These are phyloP conservation scores for Mucor ambiguus DNA, from an alignment of 371 early-diverging fungal species.

Conservation along the genomic window DNA sequence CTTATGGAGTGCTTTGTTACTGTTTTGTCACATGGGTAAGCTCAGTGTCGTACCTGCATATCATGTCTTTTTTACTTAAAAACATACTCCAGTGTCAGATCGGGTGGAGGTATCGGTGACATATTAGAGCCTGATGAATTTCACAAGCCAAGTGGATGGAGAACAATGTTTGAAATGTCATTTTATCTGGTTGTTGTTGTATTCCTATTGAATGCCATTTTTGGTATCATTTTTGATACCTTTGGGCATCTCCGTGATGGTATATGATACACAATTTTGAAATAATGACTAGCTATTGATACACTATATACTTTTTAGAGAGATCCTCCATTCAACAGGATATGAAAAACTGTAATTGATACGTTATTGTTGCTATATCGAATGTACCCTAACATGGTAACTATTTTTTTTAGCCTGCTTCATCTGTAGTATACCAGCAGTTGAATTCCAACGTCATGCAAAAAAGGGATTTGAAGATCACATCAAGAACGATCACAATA, in stretches of 20 bases:
- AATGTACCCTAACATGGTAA: neutral
- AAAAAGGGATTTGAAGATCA: slow-evolving; percentile 59
- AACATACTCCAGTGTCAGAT: slow-evolving; percentile 34
- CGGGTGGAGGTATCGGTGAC: slow-evolving; percentile 63
- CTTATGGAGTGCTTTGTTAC: slow-evolving; percentile 55
- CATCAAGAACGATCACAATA: slow-evolving; percentile 57
- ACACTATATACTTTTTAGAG: slow-evolving; percentile 18
- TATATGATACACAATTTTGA: slow-evolving; percentile 9
- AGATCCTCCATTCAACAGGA: slow-evolving; percentile 53
- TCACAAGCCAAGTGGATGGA: slow-evolving; percentile 44
- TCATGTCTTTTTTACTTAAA: neutral
- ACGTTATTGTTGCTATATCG: neutral
- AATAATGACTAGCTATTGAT: neutral
- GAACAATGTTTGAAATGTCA: slow-evolving; percentile 57
- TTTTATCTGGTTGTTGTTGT: slow-evolving; percentile 62
- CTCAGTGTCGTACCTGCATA: neutral
- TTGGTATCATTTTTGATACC: slow-evolving; percentile 67
- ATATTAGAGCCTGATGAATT: slow-evolving; percentile 42
- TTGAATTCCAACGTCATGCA: slow-evolving; percentile 56
- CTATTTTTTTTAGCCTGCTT: slow-evolving; percentile 41
- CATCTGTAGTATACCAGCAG: slow-evolving; percentile 58
- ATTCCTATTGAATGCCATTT: slow-evolving; percentile 60
- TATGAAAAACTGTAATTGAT: slow-evolving; percentile 45
- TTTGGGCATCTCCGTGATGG: slow-evolving; percentile 64
- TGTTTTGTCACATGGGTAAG: slow-evolving; percentile 54